Evolutionary conservation across 495 filamentous ascomycete species (phyloP), one percentile per base, ranked within the genome.

Genomic region (Pyrenula massariospora): DNA sequence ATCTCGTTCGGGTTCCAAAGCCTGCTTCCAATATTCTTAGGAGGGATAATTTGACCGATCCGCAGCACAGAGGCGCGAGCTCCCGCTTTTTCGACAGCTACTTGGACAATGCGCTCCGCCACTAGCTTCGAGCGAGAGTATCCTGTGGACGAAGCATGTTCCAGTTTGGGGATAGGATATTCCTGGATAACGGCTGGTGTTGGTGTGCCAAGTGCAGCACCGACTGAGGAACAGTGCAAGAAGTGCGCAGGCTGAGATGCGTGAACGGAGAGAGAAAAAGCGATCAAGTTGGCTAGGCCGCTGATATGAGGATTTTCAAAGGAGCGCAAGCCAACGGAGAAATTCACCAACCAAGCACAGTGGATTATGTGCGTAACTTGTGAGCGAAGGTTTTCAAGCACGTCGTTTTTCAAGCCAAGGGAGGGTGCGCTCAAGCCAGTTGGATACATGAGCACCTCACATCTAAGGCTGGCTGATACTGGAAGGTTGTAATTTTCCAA

Each of bases 1-100:
- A 76, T 77, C 56, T 86, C 83, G 2, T 65, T 74, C 51, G 77
- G 74, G 61, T 84, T 85, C 82, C 82, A 85, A 0, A 79, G 56
- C 54, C 65, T 63, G 53, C 69, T 70, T 1, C 68, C 72, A 21
- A 15, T 5, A 19, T 59, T 55, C n/a, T 63, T 68, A 53, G 82
- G 80, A 1, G 79, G 82, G 1, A 70, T 63, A 15, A 85, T 75
- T 59, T 86, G 82, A 0, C 83, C 83, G 10, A 84, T 79, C 2
- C 82, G 71, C 3, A 85, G 67, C 2, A 80, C 74, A 22, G 71
- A 71, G 0, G 76, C 65, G 12, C 66, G 56, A 2, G 72, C 74
- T 2, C 73, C 65, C 2, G 68, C 66, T 5, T 58, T 48, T 11
- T 54, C 56, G 12, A 71, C 74, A 1, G 77, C 72, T 12, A 60